Evolutionary conservation across 192 early-diverging fungal species (phyloP).

Genomic region (Coemansia aciculifera): DNA sequence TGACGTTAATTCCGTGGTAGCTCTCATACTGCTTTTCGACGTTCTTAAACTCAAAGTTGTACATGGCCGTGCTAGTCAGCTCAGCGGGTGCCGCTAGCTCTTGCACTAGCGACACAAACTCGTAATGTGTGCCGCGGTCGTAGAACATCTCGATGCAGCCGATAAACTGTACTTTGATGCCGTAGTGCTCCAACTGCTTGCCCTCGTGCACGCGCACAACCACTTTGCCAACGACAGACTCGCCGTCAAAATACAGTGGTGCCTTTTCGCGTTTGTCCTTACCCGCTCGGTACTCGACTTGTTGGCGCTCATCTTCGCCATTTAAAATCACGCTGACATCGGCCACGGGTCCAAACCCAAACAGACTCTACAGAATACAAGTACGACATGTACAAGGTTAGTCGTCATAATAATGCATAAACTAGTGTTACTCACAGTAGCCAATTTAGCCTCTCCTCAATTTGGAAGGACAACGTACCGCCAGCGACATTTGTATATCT

Average conservation of each 20-base stretch:
- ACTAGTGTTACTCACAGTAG: not conserved
- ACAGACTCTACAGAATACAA: conserved; percentile 55
- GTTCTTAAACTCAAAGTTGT: conserved; percentile 97
- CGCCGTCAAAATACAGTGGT: conserved; percentile 96
- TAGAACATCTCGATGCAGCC: conserved; percentile 96
- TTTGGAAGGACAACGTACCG: conserved; percentile 32
- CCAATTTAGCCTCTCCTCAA: not conserved
- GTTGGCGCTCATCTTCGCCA: conserved; percentile 86
- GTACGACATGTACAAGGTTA: not conserved
- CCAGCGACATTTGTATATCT: conserved; percentile 38
- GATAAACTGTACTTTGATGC: conserved; percentile 99
- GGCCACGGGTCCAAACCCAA: conserved; percentile 79
- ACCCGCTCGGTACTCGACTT: conserved; percentile 90
- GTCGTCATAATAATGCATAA: not conserved
- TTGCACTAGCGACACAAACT: conserved; percentile 91
- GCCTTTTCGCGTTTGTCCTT: conserved; percentile 90
- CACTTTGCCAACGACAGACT: conserved; percentile 88
- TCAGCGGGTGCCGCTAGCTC: conserved; percentile 95
- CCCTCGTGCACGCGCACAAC: conserved; percentile 67
- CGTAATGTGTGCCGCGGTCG: conserved; percentile 92
- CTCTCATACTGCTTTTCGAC: conserved; percentile 99
- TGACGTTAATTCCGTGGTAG: conserved; percentile 98
- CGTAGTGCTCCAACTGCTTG: conserved; percentile 96
- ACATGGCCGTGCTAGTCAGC: conserved; percentile 74
- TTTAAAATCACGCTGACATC: conserved; percentile 85